phyloP scores from a whole-genome alignment of 495 filamentous ascomycete species.

The Podospora anserina region DNA sequence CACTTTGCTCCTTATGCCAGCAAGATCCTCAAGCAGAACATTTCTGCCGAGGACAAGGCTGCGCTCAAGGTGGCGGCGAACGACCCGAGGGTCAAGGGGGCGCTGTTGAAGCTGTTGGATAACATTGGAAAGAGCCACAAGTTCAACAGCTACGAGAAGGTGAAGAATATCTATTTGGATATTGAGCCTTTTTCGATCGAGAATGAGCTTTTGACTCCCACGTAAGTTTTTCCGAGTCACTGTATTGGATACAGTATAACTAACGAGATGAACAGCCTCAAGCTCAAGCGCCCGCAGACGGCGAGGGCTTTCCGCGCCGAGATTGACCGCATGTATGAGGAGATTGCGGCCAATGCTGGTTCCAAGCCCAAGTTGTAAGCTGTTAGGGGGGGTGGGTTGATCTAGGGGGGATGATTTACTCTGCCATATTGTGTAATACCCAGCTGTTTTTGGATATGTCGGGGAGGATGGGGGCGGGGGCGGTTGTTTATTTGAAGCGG shows the following conservation, averaged over 20 bases:
- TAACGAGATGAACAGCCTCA: constrained; percentile 56
- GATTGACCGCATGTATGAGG: constrained; percentile 78
- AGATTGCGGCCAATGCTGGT: constrained; percentile 44
- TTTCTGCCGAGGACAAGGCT: constrained; percentile 59
- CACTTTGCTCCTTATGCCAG: constrained; percentile 74
- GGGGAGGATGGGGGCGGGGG: not conserved
- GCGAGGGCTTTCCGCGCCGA: constrained; percentile 70
- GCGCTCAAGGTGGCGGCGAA: constrained; percentile 63
- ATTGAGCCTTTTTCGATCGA: constrained; percentile 92
- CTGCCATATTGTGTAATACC: constrained; percentile 1
- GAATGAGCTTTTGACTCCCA: constrained; percentile 91
- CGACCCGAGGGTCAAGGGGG: constrained; percentile 66
- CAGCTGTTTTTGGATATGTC: not conserved
- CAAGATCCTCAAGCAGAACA: constrained; percentile 65
- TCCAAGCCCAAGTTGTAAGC: constrained; percentile 44
- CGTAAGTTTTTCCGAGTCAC: constrained; percentile 59
- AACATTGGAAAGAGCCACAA: constrained; percentile 76
- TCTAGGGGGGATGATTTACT: not conserved
- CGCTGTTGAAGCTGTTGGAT: constrained; percentile 76
- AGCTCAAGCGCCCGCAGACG: constrained; percentile 90
- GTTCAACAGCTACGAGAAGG: constrained; percentile 85
- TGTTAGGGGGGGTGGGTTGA: not conserved
- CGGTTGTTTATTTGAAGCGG: not conserved
- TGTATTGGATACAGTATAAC: not conserved
- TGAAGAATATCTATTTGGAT: constrained; percentile 69